These are phyloP conservation scores for Rhodotorula sp. DNA, from an alignment of 1,284 basidiomycete species.

Conservation along the genomic window DNA sequence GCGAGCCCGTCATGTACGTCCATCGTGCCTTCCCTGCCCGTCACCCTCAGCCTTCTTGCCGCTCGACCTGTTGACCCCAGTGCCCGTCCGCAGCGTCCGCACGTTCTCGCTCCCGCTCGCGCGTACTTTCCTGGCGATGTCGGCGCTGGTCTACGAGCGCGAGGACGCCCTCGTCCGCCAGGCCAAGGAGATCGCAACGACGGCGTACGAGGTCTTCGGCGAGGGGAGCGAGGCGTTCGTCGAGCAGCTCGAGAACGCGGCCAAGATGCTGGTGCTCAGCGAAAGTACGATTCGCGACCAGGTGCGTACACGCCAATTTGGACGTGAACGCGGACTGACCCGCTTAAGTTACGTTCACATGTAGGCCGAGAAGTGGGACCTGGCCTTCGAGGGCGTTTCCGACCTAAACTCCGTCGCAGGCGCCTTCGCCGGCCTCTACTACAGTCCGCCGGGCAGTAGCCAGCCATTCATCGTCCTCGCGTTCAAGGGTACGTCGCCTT, in stretches of 20 bases:
- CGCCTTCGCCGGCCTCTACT: conserved; percentile 24
- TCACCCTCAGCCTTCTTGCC: too few relatives aligned
- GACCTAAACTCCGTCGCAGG: conserved; percentile 22
- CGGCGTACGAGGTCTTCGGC: background rate
- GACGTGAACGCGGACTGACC: too few relatives aligned
- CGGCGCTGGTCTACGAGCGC: conserved; percentile 30
- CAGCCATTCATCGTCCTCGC: conserved; percentile 33
- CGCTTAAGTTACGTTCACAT: too few relatives aligned
- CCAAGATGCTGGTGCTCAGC: conserved; percentile 5
- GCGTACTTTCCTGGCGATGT: conserved; percentile 23
- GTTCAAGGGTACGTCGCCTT: conserved; percentile 26
- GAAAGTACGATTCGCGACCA: conserved; percentile 18
- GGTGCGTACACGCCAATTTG: background rate
- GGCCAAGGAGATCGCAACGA: conserved; percentile 12
- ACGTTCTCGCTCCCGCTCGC: conserved; percentile 32
- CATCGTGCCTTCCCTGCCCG: too few relatives aligned
- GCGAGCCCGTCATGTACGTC: conserved; percentile 15
- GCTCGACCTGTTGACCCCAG: too few relatives aligned
- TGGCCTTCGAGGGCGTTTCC: conserved; percentile 27
- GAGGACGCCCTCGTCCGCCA: conserved; percentile 19
- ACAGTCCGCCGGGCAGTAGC: background rate
- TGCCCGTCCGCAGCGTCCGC: conserved; percentile 1
- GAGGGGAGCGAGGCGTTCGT: background rate
- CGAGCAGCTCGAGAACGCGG: background rate
- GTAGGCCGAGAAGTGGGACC: conserved; percentile 15